These are phyloP conservation scores for Zopfia rhizophila DNA, from an alignment of 2,329 filamentous ascomycete species.

Conservation along the genomic window DNA sequence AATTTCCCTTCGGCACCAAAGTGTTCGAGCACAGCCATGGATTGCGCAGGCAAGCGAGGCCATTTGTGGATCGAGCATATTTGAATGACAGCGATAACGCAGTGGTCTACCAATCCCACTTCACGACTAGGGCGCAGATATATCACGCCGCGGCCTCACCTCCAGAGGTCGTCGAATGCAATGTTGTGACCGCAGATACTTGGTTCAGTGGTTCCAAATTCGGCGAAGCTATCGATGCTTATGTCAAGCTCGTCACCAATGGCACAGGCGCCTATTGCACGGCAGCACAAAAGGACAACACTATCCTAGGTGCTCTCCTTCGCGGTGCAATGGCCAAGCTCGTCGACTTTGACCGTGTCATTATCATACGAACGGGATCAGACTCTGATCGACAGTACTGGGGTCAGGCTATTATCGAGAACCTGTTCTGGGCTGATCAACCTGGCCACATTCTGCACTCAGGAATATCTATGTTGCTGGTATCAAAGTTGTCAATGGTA, in stretches of 20 bases:
- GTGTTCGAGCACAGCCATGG: conserved; percentile 55
- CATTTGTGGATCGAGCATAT: conserved; percentile 45
- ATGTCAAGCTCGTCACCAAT: conserved; percentile 45
- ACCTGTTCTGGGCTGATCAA: conserved; percentile 69
- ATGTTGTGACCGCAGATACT: conserved; percentile 41
- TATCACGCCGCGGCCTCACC: conserved; percentile 35
- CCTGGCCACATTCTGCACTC: conserved; percentile 72
- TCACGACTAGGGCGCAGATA: conserved; percentile 33
- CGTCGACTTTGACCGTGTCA: conserved; percentile 47
- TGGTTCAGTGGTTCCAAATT: conserved; percentile 42
- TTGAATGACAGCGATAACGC: conserved; percentile 52
- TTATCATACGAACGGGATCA: conserved; percentile 60
- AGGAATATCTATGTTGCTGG: conserved; percentile 74
- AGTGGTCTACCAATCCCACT: conserved; percentile 50
- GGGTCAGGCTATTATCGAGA: conserved; percentile 64
- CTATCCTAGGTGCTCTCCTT: conserved; percentile 44
- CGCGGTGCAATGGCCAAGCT: conserved; percentile 36
- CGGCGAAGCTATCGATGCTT: conserved; percentile 40
- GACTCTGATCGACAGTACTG: conserved; percentile 77
- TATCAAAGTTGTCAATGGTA: conserved; percentile 70
- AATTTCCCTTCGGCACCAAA: conserved; percentile 53
- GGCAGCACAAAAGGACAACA: conserved; percentile 51
- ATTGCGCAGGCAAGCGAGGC: conserved; percentile 46
- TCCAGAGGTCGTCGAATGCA: conserved; percentile 43
- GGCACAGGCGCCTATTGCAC: conserved; percentile 49